A percentile compares a stretch with the other conserved stretches of the same genome.
Conservation (phyloP, 108 stramenopile species). For the Nitzschia putrida region DNA sequence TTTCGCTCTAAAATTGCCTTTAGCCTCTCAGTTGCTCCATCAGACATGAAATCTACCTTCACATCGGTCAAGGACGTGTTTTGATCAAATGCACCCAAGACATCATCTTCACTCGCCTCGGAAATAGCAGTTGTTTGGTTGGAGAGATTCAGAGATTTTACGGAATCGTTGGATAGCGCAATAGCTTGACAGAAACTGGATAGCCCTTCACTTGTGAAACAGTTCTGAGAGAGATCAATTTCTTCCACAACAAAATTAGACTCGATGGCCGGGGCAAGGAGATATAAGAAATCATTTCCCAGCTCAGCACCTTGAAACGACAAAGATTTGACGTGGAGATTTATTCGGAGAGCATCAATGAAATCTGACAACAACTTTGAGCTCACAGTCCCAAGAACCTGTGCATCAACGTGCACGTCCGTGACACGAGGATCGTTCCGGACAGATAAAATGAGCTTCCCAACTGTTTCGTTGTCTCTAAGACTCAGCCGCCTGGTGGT, state of each 20-base stretch:
- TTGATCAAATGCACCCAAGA: constrained; percentile 30
- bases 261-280: constrained; percentile 32
- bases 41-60: constrained; percentile 30
- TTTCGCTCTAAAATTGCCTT: constrained; percentile 23
- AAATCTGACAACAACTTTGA: constrained; percentile 32
- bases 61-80: constrained; percentile 24
- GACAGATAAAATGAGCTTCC: constrained; percentile 29
- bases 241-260: constrained; percentile 44
- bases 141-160: constrained; percentile 18
- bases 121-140: constrained; percentile 44
- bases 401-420: constrained; percentile 18
- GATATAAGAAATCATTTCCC: constrained; percentile 43
- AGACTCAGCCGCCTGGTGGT: constrained; percentile 33
- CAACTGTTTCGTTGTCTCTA: constrained; percentile 36
- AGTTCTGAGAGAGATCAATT: constrained; percentile 39
- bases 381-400: constrained; percentile 21
- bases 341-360: constrained; percentile 31
- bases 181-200: constrained; percentile 41
- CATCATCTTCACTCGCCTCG: constrained; percentile 29
- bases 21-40: constrained; percentile 24
- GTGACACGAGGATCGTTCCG: constrained; percentile 35
- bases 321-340: constrained; percentile 36
- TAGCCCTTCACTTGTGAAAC: constrained; percentile 44
- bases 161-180: constrained; percentile 22
- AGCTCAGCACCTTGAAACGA: constrained; percentile 38